Evolutionary conservation across 257 asterid genomes (phyloP).

Genomic region (Fraxinus americana): DNA sequence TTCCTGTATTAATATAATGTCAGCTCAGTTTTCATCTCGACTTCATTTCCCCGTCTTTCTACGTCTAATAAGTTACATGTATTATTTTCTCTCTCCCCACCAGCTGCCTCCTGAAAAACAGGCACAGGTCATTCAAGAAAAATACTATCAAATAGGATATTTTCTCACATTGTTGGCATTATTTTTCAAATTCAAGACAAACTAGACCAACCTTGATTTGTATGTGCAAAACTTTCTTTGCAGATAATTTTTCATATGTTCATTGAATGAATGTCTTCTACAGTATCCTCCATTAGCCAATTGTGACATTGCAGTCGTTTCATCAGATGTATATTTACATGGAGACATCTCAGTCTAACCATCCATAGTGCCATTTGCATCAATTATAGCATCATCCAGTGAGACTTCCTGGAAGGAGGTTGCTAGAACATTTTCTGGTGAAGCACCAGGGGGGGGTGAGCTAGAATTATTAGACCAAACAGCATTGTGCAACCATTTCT

Average conservation of each 20-base stretch:
- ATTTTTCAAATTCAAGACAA: slow-evolving; percentile 11
- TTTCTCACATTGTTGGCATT: background rate
- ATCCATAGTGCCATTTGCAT: slow-evolving; percentile 32
- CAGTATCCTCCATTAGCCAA: slow-evolving; percentile 38
- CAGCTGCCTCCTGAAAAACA: slow-evolving; percentile 34
- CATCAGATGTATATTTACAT: slow-evolving; percentile 16
- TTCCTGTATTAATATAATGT: slow-evolving; percentile 23
- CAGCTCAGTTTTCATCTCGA: slow-evolving; percentile 30
- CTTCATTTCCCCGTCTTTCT: slow-evolving; percentile 25
- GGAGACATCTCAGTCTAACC: slow-evolving; percentile 29
- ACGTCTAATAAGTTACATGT: slow-evolving; percentile 32
- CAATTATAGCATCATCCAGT: slow-evolving; percentile 31
- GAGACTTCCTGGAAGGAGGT: slow-evolving; percentile 44
- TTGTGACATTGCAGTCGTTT: slow-evolving; percentile 27
- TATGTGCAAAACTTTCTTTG: slow-evolving; percentile 32
- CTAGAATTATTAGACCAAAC: slow-evolving; percentile 33
- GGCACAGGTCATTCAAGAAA: slow-evolving; percentile 20
- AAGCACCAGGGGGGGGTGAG: slow-evolving; percentile 30
- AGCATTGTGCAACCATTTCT: slow-evolving; percentile 50
- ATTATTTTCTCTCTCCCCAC: slow-evolving; percentile 31
- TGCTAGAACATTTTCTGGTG: slow-evolving; percentile 40
- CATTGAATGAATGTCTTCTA: slow-evolving; percentile 33
- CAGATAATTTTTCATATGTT: slow-evolving; percentile 22
- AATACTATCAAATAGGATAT: background rate
- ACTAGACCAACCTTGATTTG: slow-evolving; percentile 28